A percentile compares a stretch with the other conserved stretches of the same genome.
These are phyloP conservation scores for Harringtonia lauricola DNA, from an alignment of 2,329 filamentous ascomycete genomes.

Conservation along the genomic window DNA sequence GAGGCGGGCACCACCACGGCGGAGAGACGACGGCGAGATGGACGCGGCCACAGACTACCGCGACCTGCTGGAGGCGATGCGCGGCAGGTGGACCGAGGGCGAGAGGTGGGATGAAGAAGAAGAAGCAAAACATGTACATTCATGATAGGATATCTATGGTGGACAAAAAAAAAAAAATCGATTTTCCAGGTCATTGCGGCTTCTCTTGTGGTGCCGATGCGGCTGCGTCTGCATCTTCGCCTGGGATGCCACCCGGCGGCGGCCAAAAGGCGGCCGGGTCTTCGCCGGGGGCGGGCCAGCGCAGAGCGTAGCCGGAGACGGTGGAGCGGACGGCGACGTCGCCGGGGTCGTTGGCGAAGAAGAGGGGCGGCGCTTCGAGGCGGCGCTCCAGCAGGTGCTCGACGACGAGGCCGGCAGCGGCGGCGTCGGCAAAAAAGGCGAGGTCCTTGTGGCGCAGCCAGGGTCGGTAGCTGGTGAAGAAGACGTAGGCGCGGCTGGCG, in stretches of 20 bases:
- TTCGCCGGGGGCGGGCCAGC: conserved; percentile 41
- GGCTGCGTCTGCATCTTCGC: background rate
- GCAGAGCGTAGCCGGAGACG: conserved; percentile 66
- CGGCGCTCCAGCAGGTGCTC: conserved; percentile 71
- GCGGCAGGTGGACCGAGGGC: conserved; percentile 22
- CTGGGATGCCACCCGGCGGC: conserved; percentile 4
- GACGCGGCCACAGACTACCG: conserved; percentile 43
- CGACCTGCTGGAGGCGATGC: conserved; percentile 50
- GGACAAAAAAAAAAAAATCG: too few relatives aligned
- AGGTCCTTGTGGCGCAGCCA: conserved; percentile 82
- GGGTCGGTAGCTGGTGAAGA: conserved; percentile 89
- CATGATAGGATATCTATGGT: too few relatives aligned
- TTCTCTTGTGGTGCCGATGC: background rate
- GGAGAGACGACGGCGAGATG: background rate
- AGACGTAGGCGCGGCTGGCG: conserved; percentile 63
- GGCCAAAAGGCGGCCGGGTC: conserved; percentile 9
- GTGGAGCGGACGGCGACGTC: conserved; percentile 73
- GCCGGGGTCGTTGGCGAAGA: conserved; percentile 84
- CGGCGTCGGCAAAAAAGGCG: conserved; percentile 71
- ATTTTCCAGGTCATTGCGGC: too few relatives aligned
- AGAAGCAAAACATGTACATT: too few relatives aligned
- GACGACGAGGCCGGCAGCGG: conserved; percentile 60
- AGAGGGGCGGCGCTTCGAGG: conserved; percentile 66
- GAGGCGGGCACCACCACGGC: conserved; percentile 19
- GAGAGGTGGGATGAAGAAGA: too few relatives aligned